phyloP scores from a whole-genome alignment of 2,329 filamentous ascomycete species.

The Sphaerulina musiva region DNA sequence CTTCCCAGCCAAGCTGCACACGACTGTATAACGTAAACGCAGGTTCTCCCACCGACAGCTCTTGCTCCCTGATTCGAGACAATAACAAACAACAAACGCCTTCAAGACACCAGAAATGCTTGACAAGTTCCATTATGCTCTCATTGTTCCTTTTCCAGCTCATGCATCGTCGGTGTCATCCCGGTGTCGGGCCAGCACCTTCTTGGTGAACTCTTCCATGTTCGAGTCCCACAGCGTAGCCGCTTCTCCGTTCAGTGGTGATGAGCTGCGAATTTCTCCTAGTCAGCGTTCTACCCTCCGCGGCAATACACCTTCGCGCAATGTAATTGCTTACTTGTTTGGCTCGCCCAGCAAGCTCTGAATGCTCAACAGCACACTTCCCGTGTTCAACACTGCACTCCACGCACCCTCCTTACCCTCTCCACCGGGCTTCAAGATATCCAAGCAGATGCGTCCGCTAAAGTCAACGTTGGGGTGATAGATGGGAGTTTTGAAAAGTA shows the following conservation, averaged over 20 bases:
- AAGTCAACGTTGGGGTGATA: constrained; percentile 99
- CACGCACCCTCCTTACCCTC: constrained; percentile 65
- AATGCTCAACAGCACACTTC: constrained; percentile 84
- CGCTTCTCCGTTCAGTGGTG: constrained; percentile 90
- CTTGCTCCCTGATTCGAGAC: background rate
- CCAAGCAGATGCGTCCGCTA: constrained; percentile 89
- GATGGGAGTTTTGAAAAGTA: constrained; percentile 96
- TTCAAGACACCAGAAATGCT: constrained; percentile 2
- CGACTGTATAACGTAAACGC: background rate
- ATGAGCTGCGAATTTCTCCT: constrained; percentile 56
- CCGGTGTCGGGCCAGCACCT: constrained; percentile 58
- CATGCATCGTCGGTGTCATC: constrained; percentile 42
- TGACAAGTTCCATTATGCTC: background rate
- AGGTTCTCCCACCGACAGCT: background rate
- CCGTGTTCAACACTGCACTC: constrained; percentile 95
- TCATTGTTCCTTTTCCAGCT: constrained; percentile 27
- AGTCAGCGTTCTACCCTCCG: constrained; percentile 10
- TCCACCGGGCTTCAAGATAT: constrained; percentile 68
- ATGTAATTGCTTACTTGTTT: constrained; percentile 69
- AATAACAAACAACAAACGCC: no score
- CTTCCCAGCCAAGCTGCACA: constrained; percentile 2
- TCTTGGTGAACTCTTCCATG: constrained; percentile 74
- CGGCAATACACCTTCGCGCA: background rate
- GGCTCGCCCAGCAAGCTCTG: constrained; percentile 94
- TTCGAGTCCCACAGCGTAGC: constrained; percentile 94